Conservation (phyloP, 2,329 filamentous ascomycete species). For the Bipolaris cookei region DNA sequence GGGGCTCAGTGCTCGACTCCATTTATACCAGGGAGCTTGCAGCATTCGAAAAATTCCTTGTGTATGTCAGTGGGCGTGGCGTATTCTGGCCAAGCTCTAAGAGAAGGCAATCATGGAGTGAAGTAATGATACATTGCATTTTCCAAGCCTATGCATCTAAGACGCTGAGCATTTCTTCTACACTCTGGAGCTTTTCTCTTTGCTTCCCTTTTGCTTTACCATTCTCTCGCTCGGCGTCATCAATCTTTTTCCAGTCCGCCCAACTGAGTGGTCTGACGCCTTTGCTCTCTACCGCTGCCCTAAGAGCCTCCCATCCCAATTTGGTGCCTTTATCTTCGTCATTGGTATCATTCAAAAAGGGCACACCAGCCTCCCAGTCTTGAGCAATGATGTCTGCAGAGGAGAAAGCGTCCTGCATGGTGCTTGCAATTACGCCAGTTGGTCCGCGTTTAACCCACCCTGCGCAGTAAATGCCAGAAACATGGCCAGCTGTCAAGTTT, state of each 20-base stretch:
- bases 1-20: too few relatives aligned
- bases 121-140: too few relatives aligned
- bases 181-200: conserved; percentile 69
- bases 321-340: conserved; percentile 48
- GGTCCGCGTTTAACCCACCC: conserved; percentile 97
- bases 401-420: conserved; percentile 91
- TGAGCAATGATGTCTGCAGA: conserved; percentile 81
- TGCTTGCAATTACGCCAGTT: conserved; percentile 93
- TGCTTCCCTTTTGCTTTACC: conserved; percentile 75
- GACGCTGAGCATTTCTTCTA: conserved; percentile 64
- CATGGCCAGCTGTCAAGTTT: conserved; percentile 54
- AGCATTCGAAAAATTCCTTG: neutral
- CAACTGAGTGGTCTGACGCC: conserved; percentile 73
- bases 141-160: conserved; percentile 29
- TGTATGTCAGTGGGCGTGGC: neutral
- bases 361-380: conserved; percentile 68
- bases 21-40: too few relatives aligned
- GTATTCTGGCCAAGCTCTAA: neutral
- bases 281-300: conserved; percentile 61
- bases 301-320: conserved; percentile 79
- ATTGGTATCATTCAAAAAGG: conserved; percentile 56
- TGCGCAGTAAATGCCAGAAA: conserved; percentile 85
- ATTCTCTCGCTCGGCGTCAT: conserved; percentile 72
- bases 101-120: neutral
- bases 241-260: conserved; percentile 86